Conservation (phyloP, 352 stramenopile species). For the Albugo candida region DNA sequence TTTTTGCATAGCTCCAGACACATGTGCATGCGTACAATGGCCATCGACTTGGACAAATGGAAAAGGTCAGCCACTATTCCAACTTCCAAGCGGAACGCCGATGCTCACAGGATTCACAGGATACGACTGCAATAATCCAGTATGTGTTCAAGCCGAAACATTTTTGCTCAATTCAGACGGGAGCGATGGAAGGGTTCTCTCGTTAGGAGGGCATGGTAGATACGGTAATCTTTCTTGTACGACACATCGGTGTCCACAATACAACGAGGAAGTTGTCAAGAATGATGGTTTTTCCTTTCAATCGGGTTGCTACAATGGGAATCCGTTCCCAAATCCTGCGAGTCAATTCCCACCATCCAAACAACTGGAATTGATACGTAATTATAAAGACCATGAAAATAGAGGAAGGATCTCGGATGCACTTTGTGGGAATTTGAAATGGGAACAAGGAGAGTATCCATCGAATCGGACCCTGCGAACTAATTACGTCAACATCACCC, state of each 20-base stretch:
- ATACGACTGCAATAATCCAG: conserved; percentile 92
- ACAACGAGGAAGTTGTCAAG: conserved; percentile 69
- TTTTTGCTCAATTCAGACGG: conserved; percentile 81
- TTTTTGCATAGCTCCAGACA: conserved; percentile 55
- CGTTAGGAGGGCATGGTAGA: conserved; percentile 39
- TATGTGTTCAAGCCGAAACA: conserved; percentile 83
- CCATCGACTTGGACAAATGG: conserved; percentile 79
- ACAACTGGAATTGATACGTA: conserved; percentile 28
- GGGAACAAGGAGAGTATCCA: conserved; percentile 86
- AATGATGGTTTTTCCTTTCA: conserved; percentile 90
- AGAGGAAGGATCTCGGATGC: conserved; percentile 27
- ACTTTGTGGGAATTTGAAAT: conserved; percentile 78
- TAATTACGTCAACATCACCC: conserved; percentile 88
- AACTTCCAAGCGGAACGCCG: conserved; percentile 75
- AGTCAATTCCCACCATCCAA: conserved; percentile 14
- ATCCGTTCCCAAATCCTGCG: conserved; percentile 27
- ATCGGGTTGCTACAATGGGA: conserved; percentile 76
- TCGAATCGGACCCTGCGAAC: conserved; percentile 50
- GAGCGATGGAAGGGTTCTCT: conserved; percentile 15
- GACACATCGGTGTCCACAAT: conserved; percentile 62
- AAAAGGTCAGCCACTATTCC: conserved; percentile 81
- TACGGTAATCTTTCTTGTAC: conserved; percentile 18
- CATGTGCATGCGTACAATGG: conserved; percentile 80
- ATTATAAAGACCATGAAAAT: conserved; percentile 37
- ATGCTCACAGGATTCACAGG: conserved; percentile 88